Conservation (phyloP, 768 basidiomycete genomes). For the Pseudohyphozyma bogoriensis region DNA sequence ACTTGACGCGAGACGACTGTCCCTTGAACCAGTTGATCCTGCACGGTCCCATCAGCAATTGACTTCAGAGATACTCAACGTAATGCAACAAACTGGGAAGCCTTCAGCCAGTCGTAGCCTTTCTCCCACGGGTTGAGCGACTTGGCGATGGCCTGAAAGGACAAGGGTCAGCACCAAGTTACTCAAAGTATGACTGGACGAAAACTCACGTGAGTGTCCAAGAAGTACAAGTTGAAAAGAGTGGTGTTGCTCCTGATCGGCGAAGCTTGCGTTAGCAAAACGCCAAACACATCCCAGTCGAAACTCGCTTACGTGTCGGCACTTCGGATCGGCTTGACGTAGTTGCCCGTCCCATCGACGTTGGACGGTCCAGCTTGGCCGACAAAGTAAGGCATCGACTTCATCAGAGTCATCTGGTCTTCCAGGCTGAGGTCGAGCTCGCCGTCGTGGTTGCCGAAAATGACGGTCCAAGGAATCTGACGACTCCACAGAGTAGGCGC, state of each 20-base stretch:
- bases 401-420: slow-evolving; percentile 45
- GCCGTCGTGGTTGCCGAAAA: slow-evolving; percentile 92
- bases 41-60: neutral
- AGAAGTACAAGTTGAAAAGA: slow-evolving; percentile 33
- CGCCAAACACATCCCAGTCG: too few relatives aligned
- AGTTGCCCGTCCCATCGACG: slow-evolving; percentile 85
- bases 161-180: neutral
- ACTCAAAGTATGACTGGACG: neutral
- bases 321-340: slow-evolving; percentile 38
- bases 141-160: slow-evolving; percentile 5
- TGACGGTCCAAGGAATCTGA: slow-evolving; percentile 75
- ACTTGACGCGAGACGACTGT: slow-evolving; percentile 15
- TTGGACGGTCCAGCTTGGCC: slow-evolving; percentile 69
- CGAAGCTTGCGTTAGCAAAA: too few relatives aligned
- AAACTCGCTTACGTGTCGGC: slow-evolving; percentile 4
- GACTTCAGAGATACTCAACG: neutral
- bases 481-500: slow-evolving; percentile 62
- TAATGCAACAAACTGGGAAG: slow-evolving; percentile 24
- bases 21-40: slow-evolving; percentile 32
- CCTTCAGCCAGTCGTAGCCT: slow-evolving; percentile 31
- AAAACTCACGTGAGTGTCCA: slow-evolving; percentile 29
- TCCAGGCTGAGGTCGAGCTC: too few relatives aligned
- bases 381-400: slow-evolving; percentile 72
- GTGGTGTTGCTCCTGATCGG: slow-evolving; percentile 8
- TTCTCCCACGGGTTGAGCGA: slow-evolving; percentile 11